Conservation (phyloP, 208 protist species). For the Trichomonas tenax region DNA sequence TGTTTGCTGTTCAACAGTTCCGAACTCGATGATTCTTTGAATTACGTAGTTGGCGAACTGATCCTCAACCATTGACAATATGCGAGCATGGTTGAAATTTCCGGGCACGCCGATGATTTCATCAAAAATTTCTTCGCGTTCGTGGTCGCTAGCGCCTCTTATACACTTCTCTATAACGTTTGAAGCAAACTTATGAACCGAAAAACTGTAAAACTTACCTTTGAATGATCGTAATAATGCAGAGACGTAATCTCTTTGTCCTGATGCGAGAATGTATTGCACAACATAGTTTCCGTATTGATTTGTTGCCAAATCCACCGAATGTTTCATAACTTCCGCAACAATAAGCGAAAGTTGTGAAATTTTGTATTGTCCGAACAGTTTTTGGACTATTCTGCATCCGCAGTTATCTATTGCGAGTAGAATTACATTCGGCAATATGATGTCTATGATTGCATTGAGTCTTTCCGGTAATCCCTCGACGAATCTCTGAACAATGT, state of each 20-base stretch:
- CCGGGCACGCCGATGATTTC: background rate
- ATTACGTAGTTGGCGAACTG: slow-evolving; percentile 96
- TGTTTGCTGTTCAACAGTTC: slow-evolving; percentile 37
- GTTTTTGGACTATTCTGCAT: background rate
- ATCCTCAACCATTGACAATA: slow-evolving; percentile 13
- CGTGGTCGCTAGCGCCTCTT: background rate
- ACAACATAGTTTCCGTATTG: slow-evolving; percentile 98
- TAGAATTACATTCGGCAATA: background rate
- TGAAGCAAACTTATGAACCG: slow-evolving; percentile 87
- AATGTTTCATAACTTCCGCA: background rate
- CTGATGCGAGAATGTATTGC: slow-evolving; percentile 84
- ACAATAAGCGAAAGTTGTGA: background rate
- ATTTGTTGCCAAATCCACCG: slow-evolving; percentile 38
- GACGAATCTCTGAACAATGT: background rate
- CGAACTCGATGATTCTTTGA: slow-evolving; percentile 90
- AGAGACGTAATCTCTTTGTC: slow-evolving; percentile 53
- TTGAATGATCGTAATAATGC: slow-evolving; percentile 55
- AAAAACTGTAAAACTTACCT: slow-evolving; percentile 20
- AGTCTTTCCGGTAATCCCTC: background rate
- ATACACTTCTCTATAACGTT: slow-evolving; percentile 92
- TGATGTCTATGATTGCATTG: background rate
- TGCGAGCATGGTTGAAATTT: background rate
- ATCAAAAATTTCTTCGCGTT: background rate
- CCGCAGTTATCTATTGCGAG: background rate
- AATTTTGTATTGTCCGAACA: background rate